Base-by-base conservation (phyloP, 345 rosid species). In the Eucalyptus decipiens region DNA sequence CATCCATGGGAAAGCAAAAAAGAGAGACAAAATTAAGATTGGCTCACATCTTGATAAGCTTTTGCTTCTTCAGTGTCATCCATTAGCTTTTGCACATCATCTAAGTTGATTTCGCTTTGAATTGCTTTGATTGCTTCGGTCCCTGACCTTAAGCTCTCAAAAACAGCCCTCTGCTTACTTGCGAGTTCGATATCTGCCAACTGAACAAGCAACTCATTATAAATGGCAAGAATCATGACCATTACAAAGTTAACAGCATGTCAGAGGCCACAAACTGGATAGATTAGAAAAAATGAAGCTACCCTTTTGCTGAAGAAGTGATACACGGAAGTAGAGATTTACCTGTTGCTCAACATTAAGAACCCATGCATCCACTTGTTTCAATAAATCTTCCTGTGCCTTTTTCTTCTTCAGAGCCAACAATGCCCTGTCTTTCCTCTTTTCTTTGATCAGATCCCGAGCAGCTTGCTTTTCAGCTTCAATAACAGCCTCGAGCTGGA, bases 321-420 rank as follows among this genome's bases (percentile, higher is more conserved):
- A 87, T 15, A 5, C 81, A 43, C 9, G 28, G 47, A n/a, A 48
- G 24, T 13, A 42, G 89, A 89, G 56, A 67, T 88, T 91, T 90
- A 98, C 99, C 91, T 98, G 99, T 90, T 98, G 99, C 91, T 98
- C 99, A 6, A 98, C 99, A 93, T 98, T 98, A 89, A 97, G 94
- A 89, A 98, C 92, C 99, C 99, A 97, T 16, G 95, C 90, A 89
- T 98, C 99, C 19, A 97, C 98, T 93, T 98, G 99, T 93, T 97
- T 96, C 92, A 98, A 90, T 80, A 98, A 90, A 13, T 97, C 99
- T 91, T 98, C 99, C 88, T 98, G 99, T 6, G 99, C 87, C 87
- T 91, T 97, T 94, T 98, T 98, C 96, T 97, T 98, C 97, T 97
- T 98, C 93, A 98, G 88, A 8, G 98, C 99, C 86, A 97, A 90